Base-by-base conservation (phyloP, 768 basidiomycete genomes). In the Phylloporus sp. region DNA sequence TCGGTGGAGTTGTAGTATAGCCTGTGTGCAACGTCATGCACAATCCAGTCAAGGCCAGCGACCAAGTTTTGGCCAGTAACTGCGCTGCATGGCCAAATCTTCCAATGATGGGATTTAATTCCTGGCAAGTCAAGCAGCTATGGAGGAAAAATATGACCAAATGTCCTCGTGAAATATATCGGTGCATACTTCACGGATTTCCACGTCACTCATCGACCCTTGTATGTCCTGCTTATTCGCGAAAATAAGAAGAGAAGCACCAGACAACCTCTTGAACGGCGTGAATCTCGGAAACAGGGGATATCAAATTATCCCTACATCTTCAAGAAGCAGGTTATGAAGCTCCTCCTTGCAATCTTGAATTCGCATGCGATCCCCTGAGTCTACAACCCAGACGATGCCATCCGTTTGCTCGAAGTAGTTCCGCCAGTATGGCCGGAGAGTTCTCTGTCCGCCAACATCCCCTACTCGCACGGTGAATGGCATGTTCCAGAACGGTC, bases 351-450 rank as follows among this genome's bases (percentile, higher is more conserved):
- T 86, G 69, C 95, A 98, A 64, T 98, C 94, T 39, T 73, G 69
- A 78, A 96, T 90, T 52, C 96, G 79, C 72, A 91, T 75, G 33
- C 88, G 78, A 69, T 98, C 95, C 29, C 86, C 80, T 1, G 93
- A 95, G 71, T 99, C 96, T 33, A 99, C 94, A 15, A 99, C 95
- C 96, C 96, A 99, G 27, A 98, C 92, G 35, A 99, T 75, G 7
- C 89, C 95, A 68, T 98, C 96, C 9, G 96, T 98, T 68, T 93
- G 90, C 68, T 99, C 96, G 57, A 98, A 98, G 70, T 98, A 98
- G 67, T 98, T 99, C 21, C 91, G 75, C 96, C 96, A 99, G 66
- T 98, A 98, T 7, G 96, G 95, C 24, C 96, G 80, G 42, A 99
- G 81, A 0, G 91, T 94, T 47, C 86, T 82, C 66, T 99, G 96